These are phyloP conservation scores for Homolaphlyctis polyrhiza DNA, from an alignment of 371 early-diverging fungal genomes.

Conservation along the genomic window DNA sequence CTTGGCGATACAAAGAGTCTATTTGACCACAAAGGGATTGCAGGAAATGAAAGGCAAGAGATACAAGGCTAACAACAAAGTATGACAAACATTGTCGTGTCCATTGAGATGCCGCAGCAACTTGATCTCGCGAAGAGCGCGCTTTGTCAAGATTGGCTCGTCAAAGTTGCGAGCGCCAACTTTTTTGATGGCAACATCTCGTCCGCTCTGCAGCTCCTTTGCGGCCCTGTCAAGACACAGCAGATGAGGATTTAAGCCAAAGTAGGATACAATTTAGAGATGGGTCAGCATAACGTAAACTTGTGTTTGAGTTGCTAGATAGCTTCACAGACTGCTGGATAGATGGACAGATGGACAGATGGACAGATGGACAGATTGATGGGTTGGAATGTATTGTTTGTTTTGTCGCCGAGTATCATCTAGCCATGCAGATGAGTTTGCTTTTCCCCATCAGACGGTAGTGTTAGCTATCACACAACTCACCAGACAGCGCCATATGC, in stretches of 20 bases:
- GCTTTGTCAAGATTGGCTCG: constrained; percentile 43
- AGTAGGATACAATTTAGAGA: background rate
- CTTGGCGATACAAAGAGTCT: too few species aligned
- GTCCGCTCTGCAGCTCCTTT: constrained; percentile 25
- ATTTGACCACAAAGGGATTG: too few species aligned
- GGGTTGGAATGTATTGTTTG: background rate
- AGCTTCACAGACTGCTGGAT: background rate
- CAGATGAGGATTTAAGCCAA: background rate
- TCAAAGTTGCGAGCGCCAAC: constrained; percentile 48
- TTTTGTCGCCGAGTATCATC: background rate
- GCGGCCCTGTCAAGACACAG: constrained; percentile 30
- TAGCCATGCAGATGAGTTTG: constrained; percentile 1
- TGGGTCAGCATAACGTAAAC: background rate
- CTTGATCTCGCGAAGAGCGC: constrained; percentile 50
- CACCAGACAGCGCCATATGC: constrained; percentile 38
- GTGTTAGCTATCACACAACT: background rate
- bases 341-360: background rate
- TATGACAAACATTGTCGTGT: constrained; percentile 39
- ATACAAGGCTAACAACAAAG: constrained; percentile 5
- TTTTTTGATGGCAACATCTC: constrained; percentile 47
- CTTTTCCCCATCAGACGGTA: background rate
- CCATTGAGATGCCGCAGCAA: constrained; percentile 47
- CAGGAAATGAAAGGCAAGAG: background rate
- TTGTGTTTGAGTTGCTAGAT: background rate
- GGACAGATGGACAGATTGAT: background rate